Base-by-base conservation (phyloP, 805 yeast genomes). In the Saccharomycopsis selenospora region DNA sequence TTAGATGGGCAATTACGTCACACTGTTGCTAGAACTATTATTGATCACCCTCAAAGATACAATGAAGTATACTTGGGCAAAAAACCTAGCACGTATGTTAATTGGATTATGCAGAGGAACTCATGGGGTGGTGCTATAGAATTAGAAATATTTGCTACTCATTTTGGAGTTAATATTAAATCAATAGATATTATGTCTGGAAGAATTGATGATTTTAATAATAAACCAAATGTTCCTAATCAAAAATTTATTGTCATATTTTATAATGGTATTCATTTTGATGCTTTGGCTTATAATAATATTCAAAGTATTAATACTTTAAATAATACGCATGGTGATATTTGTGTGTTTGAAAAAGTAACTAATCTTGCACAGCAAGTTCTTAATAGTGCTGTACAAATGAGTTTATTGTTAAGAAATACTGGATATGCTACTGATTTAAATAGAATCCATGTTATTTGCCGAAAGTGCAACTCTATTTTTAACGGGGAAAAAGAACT, bases 41-140 rank as follows among this genome's bases (percentile, higher is more conserved):
- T 56, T 8, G 55, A 57, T 2, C 65, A 76, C 50, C 69, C 73
- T 18, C 64, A 62, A 1, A 69, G 66, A 14, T 84, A 77, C 60
- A 69, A 68, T 43, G 80, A 73, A 33, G 82, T 77, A 0, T 72
- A 82, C 2, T 64, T 85, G 42, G 89, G 85, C 2, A 68, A 68
- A 50, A 63, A 73, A 0, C 61, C 66, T 1, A 57, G 59, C 0
- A 73, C 75, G 7, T 85, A 85, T 58, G 63, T 74, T 28, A 53
- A 63, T 4, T 85, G 93, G 91, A 85, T 85, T 20, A 55, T 59
- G 42, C 65, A 71, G 48, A 72, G 71, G 17, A 77, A 71, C 29
- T 72, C 83, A 14, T 85, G 93, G 95, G 95, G 95, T 26, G 95
- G 95, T 4, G 91, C 87, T 2, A 83, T 85, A 43, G 95, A 85